These are phyloP conservation scores for Claviceps spartinae DNA, from an alignment of 2,329 filamentous ascomycete genomes.

Conservation along the genomic window DNA sequence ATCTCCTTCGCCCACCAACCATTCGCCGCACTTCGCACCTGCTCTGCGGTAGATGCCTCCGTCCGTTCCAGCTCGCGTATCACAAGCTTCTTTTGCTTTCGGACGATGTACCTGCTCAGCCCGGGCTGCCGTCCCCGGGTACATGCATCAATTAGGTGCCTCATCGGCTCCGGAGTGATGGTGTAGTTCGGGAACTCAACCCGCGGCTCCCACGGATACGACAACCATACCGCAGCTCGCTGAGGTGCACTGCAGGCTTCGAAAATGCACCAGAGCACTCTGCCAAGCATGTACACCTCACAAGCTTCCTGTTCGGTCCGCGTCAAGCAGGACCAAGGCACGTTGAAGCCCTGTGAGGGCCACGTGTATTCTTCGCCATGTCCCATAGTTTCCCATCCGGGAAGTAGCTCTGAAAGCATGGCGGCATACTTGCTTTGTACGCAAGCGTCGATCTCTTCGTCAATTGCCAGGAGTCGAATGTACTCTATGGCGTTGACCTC, in stretches of 20 bases:
- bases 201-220: constrained; percentile 41
- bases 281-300: constrained; percentile 49
- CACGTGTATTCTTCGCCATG: constrained; percentile 32
- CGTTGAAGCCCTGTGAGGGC: constrained; percentile 37
- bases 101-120: constrained; percentile 30
- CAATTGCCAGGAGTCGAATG: constrained; percentile 37
- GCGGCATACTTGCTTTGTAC: constrained; percentile 26
- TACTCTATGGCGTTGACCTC: constrained; percentile 48
- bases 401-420: constrained; percentile 30
- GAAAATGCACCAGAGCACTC: constrained; percentile 49
- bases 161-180: constrained; percentile 31
- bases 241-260: constrained; percentile 46
- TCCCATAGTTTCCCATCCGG: constrained; percentile 28
- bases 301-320: constrained; percentile 39
- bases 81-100: constrained; percentile 32
- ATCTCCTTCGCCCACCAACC: constrained; percentile 38
- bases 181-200: constrained; percentile 42
- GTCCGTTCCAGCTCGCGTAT: constrained; percentile 21
- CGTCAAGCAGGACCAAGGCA: constrained; percentile 41
- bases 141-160: constrained; percentile 36
- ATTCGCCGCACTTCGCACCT: constrained; percentile 24
- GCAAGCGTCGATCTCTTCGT: constrained; percentile 29
- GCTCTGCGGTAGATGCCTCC: constrained; percentile 21
- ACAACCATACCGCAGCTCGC: constrained; percentile 43
- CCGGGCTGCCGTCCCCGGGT: constrained; percentile 33